Conservation (phyloP, 2,329 filamentous ascomycete genomes). For the Cryphonectria naterciae region DNA sequence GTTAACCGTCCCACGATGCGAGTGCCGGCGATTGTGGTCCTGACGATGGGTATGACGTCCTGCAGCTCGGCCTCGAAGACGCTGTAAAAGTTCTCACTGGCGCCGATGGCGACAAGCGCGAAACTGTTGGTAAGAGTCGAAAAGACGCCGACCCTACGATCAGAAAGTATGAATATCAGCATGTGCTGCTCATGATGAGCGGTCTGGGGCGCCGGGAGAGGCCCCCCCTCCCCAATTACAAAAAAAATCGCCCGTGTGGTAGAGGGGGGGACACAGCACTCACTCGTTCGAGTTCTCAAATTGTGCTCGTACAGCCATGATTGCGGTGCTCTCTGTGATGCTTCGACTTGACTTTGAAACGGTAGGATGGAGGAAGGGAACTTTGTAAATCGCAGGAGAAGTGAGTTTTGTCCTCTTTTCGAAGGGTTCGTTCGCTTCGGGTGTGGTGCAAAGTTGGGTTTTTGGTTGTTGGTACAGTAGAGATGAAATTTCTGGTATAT, state of each 20-base stretch:
- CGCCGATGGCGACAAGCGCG: conserved; percentile 89
- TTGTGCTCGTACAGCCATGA: conserved; percentile 71
- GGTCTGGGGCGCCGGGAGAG: conserved; percentile 20
- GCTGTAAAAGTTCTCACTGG: conserved; percentile 99
- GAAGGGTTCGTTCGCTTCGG: conserved; percentile 22
- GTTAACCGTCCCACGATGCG: conserved; percentile 95
- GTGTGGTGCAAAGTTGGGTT: conserved; percentile 10
- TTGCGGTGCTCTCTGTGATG: conserved; percentile 34
- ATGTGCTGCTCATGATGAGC: conserved; percentile 24
- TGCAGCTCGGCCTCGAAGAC: conserved; percentile 97
- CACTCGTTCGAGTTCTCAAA: conserved; percentile 94
- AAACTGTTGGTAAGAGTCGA: conserved; percentile 96
- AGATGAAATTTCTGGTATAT: conserved; percentile 27
- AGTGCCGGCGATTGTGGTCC: conserved; percentile 94
- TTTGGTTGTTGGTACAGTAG: conserved; percentile 21
- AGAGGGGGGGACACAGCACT: conserved; percentile 39
- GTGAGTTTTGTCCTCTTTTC: not conserved
- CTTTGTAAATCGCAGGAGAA: not conserved
- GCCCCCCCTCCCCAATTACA: not conserved
- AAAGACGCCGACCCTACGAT: conserved; percentile 87
- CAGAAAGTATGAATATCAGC: conserved; percentile 31
- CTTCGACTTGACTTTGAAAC: not conserved
- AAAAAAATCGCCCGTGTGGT: not conserved
- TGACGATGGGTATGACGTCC: conserved; percentile 95
- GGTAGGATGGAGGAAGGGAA: not conserved